These are phyloP conservation scores for Aureobasidium sp. DNA, from an alignment of 2,329 filamentous ascomycete genomes.

Conservation along the genomic window DNA sequence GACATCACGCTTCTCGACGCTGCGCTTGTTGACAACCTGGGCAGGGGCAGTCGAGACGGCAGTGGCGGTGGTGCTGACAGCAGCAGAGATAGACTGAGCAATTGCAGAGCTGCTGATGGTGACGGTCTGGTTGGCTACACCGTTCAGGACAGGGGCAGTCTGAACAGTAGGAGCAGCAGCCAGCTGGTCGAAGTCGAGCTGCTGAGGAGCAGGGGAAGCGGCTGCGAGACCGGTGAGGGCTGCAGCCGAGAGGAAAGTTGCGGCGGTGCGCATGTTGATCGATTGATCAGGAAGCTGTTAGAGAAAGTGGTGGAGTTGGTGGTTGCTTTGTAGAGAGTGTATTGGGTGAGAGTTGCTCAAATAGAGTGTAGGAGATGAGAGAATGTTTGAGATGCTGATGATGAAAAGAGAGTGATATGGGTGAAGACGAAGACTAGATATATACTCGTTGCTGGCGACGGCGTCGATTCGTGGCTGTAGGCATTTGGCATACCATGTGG, in stretches of 20 bases:
- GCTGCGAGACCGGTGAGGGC: conserved; percentile 19
- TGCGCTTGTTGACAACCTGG: conserved; percentile 16
- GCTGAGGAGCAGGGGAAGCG: conserved; percentile 19
- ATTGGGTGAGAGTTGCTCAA: conserved; percentile 6
- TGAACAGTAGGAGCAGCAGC: conserved; percentile 19
- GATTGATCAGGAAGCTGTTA: neutral
- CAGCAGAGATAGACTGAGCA: conserved; percentile 16
- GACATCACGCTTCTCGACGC: conserved; percentile 5
- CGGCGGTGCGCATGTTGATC: conserved; percentile 13
- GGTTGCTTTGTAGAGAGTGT: conserved; percentile 5
- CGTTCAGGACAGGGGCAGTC: conserved; percentile 17
- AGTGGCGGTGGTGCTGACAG: conserved; percentile 16
- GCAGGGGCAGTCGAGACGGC: conserved; percentile 16
- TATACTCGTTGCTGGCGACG: neutral
- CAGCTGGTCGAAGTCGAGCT: conserved; percentile 20
- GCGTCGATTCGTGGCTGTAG: neutral
- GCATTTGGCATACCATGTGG: neutral
- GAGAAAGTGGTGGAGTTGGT: neutral
- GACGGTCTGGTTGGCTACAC: conserved; percentile 16
- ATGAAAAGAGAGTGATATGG: conserved; percentile 7
- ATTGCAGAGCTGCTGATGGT: conserved; percentile 17
- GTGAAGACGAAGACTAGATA: conserved; percentile 7
- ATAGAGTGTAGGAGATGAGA: neutral
- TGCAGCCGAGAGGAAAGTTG: conserved; percentile 17
- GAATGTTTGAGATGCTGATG: conserved; percentile 13